phyloP scores from a whole-genome alignment of 2,329 filamentous ascomycete genomes.

The Elsinoe ampelina region DNA sequence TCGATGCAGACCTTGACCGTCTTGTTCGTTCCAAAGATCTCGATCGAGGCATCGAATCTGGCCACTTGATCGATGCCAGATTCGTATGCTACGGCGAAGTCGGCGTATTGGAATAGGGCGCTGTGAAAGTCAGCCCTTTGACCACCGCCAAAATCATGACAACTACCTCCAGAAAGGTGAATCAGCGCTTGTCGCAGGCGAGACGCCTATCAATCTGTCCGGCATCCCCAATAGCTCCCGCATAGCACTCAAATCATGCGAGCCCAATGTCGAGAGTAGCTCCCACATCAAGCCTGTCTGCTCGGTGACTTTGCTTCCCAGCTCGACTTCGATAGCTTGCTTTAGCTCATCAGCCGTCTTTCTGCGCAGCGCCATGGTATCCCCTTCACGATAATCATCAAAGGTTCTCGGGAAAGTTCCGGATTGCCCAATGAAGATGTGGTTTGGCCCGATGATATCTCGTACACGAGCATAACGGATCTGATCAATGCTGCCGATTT shows the following conservation, averaged over 20 bases:
- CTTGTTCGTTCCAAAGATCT: conserved; percentile 46
- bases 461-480: conserved; percentile 48
- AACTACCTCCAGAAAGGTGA: conserved; percentile 24
- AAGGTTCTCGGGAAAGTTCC: conserved; percentile 40
- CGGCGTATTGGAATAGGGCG: conserved; percentile 39
- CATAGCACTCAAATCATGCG: conserved; percentile 48
- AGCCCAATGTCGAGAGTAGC: conserved; percentile 42
- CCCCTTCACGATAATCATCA: conserved; percentile 31
- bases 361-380: conserved; percentile 18
- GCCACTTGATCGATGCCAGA: conserved; percentile 47
- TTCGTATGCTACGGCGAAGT: conserved; percentile 49
- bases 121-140: conserved; percentile 18
- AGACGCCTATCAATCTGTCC: conserved; percentile 36
- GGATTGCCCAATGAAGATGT: conserved; percentile 39
- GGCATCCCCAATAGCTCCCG: conserved; percentile 46
- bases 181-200: conserved; percentile 31
- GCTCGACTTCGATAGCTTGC: conserved; percentile 25
- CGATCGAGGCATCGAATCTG: conserved; percentile 44
- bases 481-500: conserved; percentile 42
- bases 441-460: conserved; percentile 47
- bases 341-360: conserved; percentile 22
- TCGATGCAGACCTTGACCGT: conserved; percentile 47
- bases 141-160: background rate
- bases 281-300: conserved; percentile 29
- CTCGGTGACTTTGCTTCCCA: conserved; percentile 25